Conservation (phyloP, 768 basidiomycete species). For the Lentinula guzmanii region DNA sequence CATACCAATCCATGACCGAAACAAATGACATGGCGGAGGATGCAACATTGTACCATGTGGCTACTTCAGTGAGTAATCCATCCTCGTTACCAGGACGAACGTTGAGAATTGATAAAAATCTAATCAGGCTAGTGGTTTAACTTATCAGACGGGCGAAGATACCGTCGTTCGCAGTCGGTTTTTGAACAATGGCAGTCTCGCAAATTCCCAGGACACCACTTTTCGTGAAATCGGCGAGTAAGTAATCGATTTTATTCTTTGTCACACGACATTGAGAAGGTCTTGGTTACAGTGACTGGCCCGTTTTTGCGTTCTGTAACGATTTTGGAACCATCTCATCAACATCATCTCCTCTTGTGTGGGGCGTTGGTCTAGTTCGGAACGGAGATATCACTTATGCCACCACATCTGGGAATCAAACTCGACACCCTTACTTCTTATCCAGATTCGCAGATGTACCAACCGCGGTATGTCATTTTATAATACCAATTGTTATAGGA, state of each 20-base stretch:
- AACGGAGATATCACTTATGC: neutral
- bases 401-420: neutral
- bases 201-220: slow-evolving; percentile 28
- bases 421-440: slow-evolving; percentile 6
- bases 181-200: slow-evolving; percentile 29
- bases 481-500: neutral
- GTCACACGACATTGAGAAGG: neutral
- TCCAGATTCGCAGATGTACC: slow-evolving; percentile 1
- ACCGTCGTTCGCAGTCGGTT: slow-evolving; percentile 32
- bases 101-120: neutral
- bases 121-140: slow-evolving; percentile 15
- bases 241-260: neutral
- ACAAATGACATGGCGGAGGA: slow-evolving; percentile 37
- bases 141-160: slow-evolving; percentile 36
- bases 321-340: slow-evolving; percentile 28
- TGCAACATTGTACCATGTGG: slow-evolving; percentile 34
- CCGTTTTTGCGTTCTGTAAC: slow-evolving; percentile 36
- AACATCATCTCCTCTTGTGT: slow-evolving; percentile 3
- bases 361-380: slow-evolving; percentile 6
- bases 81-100: neutral
- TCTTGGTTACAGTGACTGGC: slow-evolving; percentile 27
- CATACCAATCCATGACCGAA: slow-evolving; percentile 30
- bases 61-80: slow-evolving; percentile 19
- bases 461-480: neutral
- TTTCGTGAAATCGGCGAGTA: slow-evolving; percentile 29